Conservation (phyloP, 768 basidiomycete species). For the Ramaria rubella region DNA sequence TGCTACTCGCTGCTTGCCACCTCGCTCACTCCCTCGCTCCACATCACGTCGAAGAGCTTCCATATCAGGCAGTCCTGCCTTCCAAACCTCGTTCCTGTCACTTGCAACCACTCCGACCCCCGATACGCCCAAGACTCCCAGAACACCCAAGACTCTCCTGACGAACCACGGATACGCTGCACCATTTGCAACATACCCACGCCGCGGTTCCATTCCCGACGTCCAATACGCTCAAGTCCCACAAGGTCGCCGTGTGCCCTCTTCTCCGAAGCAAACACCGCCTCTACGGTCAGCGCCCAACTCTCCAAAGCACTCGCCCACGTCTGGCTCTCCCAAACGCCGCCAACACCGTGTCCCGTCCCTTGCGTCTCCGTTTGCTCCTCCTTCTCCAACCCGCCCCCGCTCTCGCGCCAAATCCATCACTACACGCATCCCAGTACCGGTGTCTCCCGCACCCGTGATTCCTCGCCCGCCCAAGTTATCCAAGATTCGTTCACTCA, state of each 20-base stretch:
- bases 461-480: neutral
- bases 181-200: neutral
- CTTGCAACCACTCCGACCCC: neutral
- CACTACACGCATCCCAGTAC: neutral
- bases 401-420: neutral
- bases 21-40: neutral
- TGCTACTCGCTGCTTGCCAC: neutral
- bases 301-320: neutral
- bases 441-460: neutral
- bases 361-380: neutral
- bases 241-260: neutral
- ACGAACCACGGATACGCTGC: neutral
- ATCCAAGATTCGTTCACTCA: constrained; percentile 3
- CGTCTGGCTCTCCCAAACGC: neutral
- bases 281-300: neutral
- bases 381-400: neutral
- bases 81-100: neutral
- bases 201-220: neutral
- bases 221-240: neutral
- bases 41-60: neutral
- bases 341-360: neutral
- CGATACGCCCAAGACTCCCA: neutral
- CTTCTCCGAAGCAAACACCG: neutral
- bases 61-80: neutral
- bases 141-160: too few species aligned